Conservation (phyloP, 1,284 basidiomycete species). For the Sanguinoderma infundibulare region DNA sequence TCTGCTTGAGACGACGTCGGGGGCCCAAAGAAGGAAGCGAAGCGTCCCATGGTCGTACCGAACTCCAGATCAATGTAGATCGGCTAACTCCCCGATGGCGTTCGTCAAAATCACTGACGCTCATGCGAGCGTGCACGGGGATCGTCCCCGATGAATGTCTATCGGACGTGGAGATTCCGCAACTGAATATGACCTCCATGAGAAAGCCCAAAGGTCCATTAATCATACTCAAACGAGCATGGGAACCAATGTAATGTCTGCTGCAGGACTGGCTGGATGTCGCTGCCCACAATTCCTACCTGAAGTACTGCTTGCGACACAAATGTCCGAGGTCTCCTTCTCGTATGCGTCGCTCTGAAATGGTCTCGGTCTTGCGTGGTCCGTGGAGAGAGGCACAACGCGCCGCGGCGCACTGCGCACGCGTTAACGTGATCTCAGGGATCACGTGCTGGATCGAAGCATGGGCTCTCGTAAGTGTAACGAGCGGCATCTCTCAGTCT, state of each 20-base stretch:
- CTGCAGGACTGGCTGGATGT: neutral
- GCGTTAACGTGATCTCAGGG: neutral
- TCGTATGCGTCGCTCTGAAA: too few relatives aligned
- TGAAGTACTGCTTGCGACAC: too few relatives aligned
- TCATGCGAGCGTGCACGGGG: too few relatives aligned
- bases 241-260: neutral
- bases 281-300: neutral
- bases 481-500: neutral
- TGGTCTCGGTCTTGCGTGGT: too few relatives aligned
- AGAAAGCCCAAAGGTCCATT: neutral
- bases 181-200: neutral
- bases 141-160: neutral
- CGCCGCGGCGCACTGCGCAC: neutral
- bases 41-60: neutral
- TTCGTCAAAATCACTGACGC: neutral
- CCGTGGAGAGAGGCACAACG: too few relatives aligned
- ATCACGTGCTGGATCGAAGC: neutral
- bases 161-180: neutral
- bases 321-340: neutral
- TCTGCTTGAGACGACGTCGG: too few relatives aligned
- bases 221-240: too few relatives aligned
- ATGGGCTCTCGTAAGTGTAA: neutral
- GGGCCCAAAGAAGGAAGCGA: too few relatives aligned
- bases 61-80: neutral
- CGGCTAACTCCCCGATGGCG: neutral